Evolutionary conservation across 495 filamentous ascomycete species (phyloP), one percentile per base, ranked within the genome.

Genomic region (Chaetomium cochliodes): DNA sequence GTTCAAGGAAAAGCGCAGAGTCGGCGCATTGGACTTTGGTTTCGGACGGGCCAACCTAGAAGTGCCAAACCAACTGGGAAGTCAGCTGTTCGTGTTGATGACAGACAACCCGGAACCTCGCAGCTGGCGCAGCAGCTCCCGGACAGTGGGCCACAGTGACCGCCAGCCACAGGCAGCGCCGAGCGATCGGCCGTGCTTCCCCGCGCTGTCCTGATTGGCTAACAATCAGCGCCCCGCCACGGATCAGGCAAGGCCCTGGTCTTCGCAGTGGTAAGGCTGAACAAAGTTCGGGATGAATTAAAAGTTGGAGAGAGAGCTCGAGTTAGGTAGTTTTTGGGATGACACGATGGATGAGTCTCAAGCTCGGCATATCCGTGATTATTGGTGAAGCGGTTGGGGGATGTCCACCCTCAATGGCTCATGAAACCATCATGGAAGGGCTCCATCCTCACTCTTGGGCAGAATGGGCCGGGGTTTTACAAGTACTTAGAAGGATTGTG

Each of bases 31-130:
- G 22, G 60, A 37, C 37, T 37, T 37, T 8, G 39, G 65, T 37
- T 61, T 56, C 50, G 15, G 39, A 61, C 51, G 26, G 58, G 56
- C 64, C 64, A 61, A 65, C n/a, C n/a, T n/a, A n/a, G n/a, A n/a
- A n/a, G n/a, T n/a, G n/a, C n/a, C n/a, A n/a, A n/a, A n/a, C 64
- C 64, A 51, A n/a, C 16, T 18, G 26, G 25, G n/a, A 22, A 44
- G 30, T 30, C 42, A 28, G 33, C 33, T 37, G 60, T 44, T 18
- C 26, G 59, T 25, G 59, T 25, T 62, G 58, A 62, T 58, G 64
- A 61, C 64, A 58, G 57, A 42, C 50, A 65, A 50, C 57, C 22
- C 23, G 50, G 50, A 50, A 20, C 9, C 44, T 18, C 42, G 26
- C 57, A 55, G 16, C n/a, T 5, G 20, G 23, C n/a, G 9, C 37